Conservation (phyloP, 225 moss, liverwort and hornwort genomes). For the Marchantia paleacea region DNA sequence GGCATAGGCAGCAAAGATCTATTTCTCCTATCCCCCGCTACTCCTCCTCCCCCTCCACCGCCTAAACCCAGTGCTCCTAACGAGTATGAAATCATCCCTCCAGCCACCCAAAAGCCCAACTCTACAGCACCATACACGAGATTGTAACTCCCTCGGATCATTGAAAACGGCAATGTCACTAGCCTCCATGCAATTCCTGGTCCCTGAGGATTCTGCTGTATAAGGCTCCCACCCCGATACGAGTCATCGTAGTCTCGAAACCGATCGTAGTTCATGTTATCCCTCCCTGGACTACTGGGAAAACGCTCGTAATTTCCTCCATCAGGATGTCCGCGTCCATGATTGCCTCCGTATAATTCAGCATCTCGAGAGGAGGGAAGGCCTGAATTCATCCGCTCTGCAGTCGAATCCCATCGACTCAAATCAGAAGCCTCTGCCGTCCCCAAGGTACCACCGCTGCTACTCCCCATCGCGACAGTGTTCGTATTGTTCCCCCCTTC, state of each 20-base stretch:
- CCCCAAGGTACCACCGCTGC: neutral
- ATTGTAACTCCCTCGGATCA: slow-evolving; percentile 88
- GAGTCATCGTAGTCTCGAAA: slow-evolving; percentile 26
- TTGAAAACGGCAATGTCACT: slow-evolving; percentile 79
- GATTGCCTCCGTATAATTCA: slow-evolving; percentile 7
- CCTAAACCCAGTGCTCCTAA: slow-evolving; percentile 76
- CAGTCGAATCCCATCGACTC: slow-evolving; percentile 15
- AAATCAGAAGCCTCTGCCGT: slow-evolving; percentile 18
- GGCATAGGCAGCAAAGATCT: slow-evolving; percentile 47
- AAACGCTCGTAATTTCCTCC: slow-evolving; percentile 25
- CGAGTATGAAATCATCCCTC: slow-evolving; percentile 74
- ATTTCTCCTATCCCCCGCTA: slow-evolving; percentile 51
- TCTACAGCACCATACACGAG: slow-evolving; percentile 87
- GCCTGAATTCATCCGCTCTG: slow-evolving; percentile 26
- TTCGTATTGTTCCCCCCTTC: slow-evolving; percentile 35
- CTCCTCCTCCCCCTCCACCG: slow-evolving; percentile 21
- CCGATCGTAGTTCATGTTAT: slow-evolving; percentile 23
- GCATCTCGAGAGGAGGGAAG: slow-evolving; percentile 28
- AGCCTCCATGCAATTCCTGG: slow-evolving; percentile 87
- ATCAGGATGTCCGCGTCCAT: slow-evolving; percentile 17
- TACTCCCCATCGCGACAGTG: neutral
- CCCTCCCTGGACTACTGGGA: slow-evolving; percentile 21
- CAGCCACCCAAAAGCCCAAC: slow-evolving; percentile 83
- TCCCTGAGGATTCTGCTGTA: slow-evolving; percentile 43
- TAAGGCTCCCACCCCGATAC: slow-evolving; percentile 10